These are phyloP conservation scores for Proliferodiscus dingleyae DNA, from an alignment of 2,329 filamentous ascomycete species.

Conservation along the genomic window DNA sequence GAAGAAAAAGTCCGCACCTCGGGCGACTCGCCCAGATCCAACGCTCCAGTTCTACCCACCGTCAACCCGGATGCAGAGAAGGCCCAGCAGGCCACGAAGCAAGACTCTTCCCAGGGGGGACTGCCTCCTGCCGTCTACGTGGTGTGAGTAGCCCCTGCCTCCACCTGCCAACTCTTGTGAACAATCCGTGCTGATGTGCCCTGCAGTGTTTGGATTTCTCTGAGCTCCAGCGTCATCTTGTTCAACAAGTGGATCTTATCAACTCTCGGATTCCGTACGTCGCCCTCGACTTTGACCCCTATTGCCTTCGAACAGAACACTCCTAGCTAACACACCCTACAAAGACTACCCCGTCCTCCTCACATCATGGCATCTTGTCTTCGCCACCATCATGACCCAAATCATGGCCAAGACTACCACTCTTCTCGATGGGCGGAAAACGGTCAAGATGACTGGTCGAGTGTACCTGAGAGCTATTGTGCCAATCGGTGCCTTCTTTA, in stretches of 20 bases:
- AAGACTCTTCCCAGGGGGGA: conserved; percentile 38
- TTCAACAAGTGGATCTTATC: conserved; percentile 99
- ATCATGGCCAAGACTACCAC: conserved; percentile 84
- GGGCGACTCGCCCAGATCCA: conserved; percentile 63
- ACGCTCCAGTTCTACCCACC: conserved; percentile 66
- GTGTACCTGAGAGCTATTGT: conserved; percentile 92
- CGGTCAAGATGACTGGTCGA: conserved; percentile 92
- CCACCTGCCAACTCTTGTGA: not conserved
- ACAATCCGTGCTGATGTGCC: conserved; percentile 13
- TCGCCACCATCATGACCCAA: conserved; percentile 93
- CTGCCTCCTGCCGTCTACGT: conserved; percentile 73
- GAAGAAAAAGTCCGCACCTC: conserved; percentile 83
- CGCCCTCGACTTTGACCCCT: conserved; percentile 5
- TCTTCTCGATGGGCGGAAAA: conserved; percentile 88
- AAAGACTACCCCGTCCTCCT: conserved; percentile 71
- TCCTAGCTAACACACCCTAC: conserved; percentile 31
- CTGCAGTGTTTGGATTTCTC: conserved; percentile 77
- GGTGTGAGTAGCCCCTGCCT: conserved; percentile 41
- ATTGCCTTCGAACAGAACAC: not conserved
- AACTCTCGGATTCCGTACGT: conserved; percentile 75
- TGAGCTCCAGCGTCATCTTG: conserved; percentile 91
- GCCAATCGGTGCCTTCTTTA: conserved; percentile 94
- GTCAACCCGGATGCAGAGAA: conserved; percentile 68
- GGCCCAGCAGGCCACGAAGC: conserved; percentile 46
- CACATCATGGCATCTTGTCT: conserved; percentile 92